Evolutionary conservation across 2,329 filamentous ascomycete genomes (phyloP), one percentile per base, ranked within the genome.

Genomic region (Emmonsia crescens): DNA sequence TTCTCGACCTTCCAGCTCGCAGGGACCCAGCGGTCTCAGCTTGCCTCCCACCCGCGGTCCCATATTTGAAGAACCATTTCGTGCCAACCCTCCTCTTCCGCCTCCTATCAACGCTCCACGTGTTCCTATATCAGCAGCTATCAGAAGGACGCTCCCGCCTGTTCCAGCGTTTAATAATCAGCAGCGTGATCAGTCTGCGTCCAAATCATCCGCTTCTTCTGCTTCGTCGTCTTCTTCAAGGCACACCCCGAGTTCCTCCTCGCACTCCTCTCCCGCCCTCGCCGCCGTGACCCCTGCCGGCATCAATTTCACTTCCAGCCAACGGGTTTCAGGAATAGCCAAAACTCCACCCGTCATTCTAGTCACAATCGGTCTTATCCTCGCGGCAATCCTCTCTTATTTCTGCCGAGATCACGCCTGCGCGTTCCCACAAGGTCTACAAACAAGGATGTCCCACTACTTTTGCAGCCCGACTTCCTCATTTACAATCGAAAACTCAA

Each of bases 401-500:
- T 29, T 57, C 24, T 57, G 33, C 24, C 31, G 55, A 44, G 38
- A 44, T 10, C 36, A 44, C 10, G 55, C 40, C 14, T 44, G 55
- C 51, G 1, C 24, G 16, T 31, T 42, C 31, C 55, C 55, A 21
- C 38, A 44, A 40, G 33, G 31, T 42, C 31, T 56, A 27, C 54
- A 40, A 24, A 24, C 33, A 14, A 56, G n/a, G 14, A 46, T 57
- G 36, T 57, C 55, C 16, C 16, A 24, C 36, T 44, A 44, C 29
- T 46, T 44, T 5, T 66, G 70, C 3, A 46, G 48, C 5, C 24
- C 57, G 6, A 6, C 48, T 19, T 60, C 40, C 33, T 38, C 46
- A 29, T 21, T 59, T n/a, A 12, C 40, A 29, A 61, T 16, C 14
- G 49, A 57, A 19, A 63, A 57, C 51, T 40, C 60, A n/a, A 52